Conservation (phyloP, 2,329 filamentous ascomycete genomes). For the Byssochlamys sp. region DNA sequence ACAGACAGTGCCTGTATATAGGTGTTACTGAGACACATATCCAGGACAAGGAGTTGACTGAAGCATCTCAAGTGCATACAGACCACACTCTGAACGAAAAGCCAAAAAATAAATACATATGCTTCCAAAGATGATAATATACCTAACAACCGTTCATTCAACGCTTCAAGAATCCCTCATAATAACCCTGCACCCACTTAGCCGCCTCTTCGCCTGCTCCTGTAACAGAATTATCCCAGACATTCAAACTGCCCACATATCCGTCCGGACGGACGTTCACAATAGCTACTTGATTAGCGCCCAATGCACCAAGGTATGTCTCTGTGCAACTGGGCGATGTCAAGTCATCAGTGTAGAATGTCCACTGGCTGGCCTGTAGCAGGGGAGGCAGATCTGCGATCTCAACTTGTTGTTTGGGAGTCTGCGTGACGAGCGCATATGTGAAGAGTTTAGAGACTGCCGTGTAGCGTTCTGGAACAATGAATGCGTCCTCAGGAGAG, state of each 20-base stretch:
- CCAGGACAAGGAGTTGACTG: too few species aligned
- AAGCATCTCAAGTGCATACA: too few species aligned
- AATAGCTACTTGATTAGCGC: constrained; percentile 50
- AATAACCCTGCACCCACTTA: constrained; percentile 44
- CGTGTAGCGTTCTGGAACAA: constrained; percentile 59
- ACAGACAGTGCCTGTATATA: too few species aligned
- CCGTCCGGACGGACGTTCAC: constrained; percentile 64
- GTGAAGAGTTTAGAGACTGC: constrained; percentile 60
- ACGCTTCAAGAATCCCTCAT: constrained; percentile 13
- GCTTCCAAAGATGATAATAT: neutral
- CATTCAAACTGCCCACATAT: constrained; percentile 57
- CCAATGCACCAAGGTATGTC: constrained; percentile 59
- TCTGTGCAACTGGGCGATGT: constrained; percentile 50
- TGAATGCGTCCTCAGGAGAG: constrained; percentile 55
- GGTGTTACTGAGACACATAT: too few species aligned
- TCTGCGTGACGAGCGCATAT: constrained; percentile 57
- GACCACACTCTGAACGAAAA: too few species aligned
- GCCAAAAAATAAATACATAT: too few species aligned
- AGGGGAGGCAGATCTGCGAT: constrained; percentile 54
- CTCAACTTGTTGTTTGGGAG: constrained; percentile 55
- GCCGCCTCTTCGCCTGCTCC: constrained; percentile 26
- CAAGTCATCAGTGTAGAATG: constrained; percentile 61
- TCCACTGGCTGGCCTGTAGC: constrained; percentile 59
- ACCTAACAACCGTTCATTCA: neutral
- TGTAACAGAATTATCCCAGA: constrained; percentile 24